phyloP scores from a whole-genome alignment of 179 eudicot genomes.

The Silene coronaria region DNA sequence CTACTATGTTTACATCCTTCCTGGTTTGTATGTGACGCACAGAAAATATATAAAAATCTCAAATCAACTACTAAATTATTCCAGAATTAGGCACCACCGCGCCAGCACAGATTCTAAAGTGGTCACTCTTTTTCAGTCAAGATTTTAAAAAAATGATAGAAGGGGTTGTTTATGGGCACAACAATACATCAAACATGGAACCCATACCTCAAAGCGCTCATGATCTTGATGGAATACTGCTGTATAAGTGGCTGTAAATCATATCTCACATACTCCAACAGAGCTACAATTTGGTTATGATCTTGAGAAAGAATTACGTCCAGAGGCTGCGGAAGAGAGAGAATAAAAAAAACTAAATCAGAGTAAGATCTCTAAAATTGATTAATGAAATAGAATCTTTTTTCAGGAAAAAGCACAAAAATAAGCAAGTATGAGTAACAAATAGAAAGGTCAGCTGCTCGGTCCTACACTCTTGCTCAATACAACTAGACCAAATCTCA shows the following conservation, averaged over 20 bases:
- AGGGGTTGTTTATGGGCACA: not conserved
- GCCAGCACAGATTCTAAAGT: not conserved
- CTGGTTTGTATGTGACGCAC: not conserved
- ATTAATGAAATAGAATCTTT: not conserved
- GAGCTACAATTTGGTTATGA: slow-evolving; percentile 75
- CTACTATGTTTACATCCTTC: not conserved
- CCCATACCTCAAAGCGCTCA: slow-evolving; percentile 75
- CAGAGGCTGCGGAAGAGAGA: slow-evolving; percentile 55
- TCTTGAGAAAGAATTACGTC: slow-evolving; percentile 89
- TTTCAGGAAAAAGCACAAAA: not conserved
- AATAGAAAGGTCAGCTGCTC: slow-evolving; percentile 1
- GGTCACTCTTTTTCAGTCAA: not conserved
- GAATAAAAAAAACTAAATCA: not conserved
- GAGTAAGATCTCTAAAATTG: not conserved
- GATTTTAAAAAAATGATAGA: not conserved
- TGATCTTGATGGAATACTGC: slow-evolving; percentile 77
- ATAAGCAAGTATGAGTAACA: not conserved
- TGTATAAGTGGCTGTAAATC: slow-evolving; percentile 80
- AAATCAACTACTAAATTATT: slow-evolving; percentile 5
- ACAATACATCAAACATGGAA: slow-evolving; percentile 6
- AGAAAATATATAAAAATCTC: not conserved
- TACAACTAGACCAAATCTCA: not conserved
- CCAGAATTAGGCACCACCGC: not conserved
- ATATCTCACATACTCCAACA: slow-evolving; percentile 95
- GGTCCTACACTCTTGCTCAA: not conserved